These are phyloP conservation scores for Yarrowia keelungensis DNA, from an alignment of 805 yeast genomes.

Conservation along the genomic window DNA sequence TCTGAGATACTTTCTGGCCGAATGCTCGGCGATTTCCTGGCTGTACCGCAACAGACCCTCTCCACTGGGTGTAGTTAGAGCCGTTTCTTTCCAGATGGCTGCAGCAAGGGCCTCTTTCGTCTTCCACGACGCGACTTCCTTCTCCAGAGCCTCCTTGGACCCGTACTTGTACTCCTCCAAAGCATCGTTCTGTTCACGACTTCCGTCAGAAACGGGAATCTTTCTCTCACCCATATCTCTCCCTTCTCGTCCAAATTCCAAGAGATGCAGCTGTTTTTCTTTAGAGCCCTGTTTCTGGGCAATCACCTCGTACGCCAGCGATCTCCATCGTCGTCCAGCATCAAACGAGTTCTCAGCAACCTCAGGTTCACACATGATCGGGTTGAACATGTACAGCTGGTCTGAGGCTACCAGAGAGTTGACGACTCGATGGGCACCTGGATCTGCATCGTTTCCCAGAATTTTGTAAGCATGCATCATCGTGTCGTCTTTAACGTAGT, in stretches of 20 bases:
- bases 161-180: not conserved
- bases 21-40: no score
- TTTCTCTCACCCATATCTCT: not conserved
- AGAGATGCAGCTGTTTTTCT: not conserved
- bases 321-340: conserved; percentile 11
- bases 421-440: not conserved
- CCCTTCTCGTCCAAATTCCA: not conserved
- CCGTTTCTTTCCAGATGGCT: not conserved
- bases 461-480: not conserved
- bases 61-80: not conserved
- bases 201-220: not conserved
- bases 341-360: not conserved
- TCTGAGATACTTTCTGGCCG: not conserved
- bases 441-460: not conserved
- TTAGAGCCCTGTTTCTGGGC: not conserved
- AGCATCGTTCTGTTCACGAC: not conserved
- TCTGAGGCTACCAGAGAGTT: not conserved
- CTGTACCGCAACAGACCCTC: not conserved
- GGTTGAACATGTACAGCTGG: not conserved
- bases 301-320: not conserved
- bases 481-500: not conserved
- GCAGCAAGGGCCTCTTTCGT: not conserved
- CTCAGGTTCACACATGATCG: conserved; percentile 2
- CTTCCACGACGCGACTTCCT: not conserved
- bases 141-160: not conserved